These are phyloP conservation scores for Miscanthus lutarioriparius DNA, from an alignment of 176 grass and related monocot genomes.

Conservation along the genomic window DNA sequence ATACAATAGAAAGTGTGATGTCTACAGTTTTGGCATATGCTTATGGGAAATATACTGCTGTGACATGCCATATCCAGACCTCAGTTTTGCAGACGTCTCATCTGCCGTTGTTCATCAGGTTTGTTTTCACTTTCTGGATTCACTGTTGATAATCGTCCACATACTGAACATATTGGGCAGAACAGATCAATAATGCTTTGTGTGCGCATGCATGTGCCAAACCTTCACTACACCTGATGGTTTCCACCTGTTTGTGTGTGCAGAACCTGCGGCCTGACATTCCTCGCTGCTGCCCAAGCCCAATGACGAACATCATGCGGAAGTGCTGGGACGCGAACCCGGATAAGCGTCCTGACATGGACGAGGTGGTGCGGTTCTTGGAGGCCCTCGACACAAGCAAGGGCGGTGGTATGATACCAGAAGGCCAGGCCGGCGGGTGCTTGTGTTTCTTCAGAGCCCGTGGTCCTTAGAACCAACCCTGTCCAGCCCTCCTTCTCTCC, in stretches of 20 bases:
- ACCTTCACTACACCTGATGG: neutral
- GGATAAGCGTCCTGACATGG: constrained; percentile 72
- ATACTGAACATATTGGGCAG: neutral
- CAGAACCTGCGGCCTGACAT: constrained; percentile 68
- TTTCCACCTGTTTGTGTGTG: neutral
- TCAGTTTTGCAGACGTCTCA: constrained; percentile 74
- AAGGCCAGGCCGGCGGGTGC: constrained; percentile 53
- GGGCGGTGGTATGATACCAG: constrained; percentile 78
- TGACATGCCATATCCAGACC: constrained; percentile 78
- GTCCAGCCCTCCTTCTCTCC: neutral
- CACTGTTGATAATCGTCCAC: neutral
- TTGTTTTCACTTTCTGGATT: constrained; percentile 14
- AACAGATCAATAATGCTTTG: neutral
- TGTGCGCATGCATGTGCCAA: neutral
- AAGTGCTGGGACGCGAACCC: constrained; percentile 86
- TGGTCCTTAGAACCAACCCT: constrained; percentile 38
- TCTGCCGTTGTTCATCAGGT: constrained; percentile 76
- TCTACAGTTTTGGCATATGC: constrained; percentile 76
- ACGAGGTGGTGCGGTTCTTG: constrained; percentile 67
- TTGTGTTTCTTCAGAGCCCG: constrained; percentile 63
- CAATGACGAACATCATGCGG: constrained; percentile 68
- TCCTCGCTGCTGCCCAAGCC: constrained; percentile 65
- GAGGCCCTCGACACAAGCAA: constrained; percentile 69
- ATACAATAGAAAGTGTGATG: constrained; percentile 78
- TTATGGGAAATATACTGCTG: constrained; percentile 90